phyloP scores from a whole-genome alignment of 495 filamentous ascomycete genomes.

The Lophiostoma macrostomum region DNA sequence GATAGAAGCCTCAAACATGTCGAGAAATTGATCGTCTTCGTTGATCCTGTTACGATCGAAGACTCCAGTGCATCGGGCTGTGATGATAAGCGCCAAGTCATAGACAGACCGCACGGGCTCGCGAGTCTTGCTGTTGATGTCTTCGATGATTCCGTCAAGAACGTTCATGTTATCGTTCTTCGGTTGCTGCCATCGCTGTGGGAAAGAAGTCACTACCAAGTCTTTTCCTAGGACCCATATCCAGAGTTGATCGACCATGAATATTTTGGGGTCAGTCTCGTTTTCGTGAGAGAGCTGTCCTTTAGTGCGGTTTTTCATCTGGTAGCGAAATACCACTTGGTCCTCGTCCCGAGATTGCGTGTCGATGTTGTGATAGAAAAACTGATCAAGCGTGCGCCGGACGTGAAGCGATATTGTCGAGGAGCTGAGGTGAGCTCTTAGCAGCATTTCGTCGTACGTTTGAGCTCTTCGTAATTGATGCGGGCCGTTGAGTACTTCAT shows the following conservation, averaged over 20 bases:
- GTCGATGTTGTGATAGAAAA: conserved; percentile 69
- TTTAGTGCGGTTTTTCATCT: conserved; percentile 41
- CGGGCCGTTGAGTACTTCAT: neutral
- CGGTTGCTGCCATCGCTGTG: conserved; percentile 67
- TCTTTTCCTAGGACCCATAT: conserved; percentile 66
- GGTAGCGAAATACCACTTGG: conserved; percentile 69
- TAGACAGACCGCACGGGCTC: conserved; percentile 61
- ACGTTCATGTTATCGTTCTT: conserved; percentile 66
- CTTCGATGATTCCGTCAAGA: conserved; percentile 62
- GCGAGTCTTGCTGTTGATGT: conserved; percentile 66
- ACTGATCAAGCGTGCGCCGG: conserved; percentile 67
- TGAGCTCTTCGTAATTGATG: conserved; percentile 35
- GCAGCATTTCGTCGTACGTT: conserved; percentile 60
- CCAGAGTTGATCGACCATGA: conserved; percentile 76
- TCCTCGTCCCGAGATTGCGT: conserved; percentile 63
- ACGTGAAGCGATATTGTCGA: conserved; percentile 60
- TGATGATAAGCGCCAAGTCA: conserved; percentile 65
- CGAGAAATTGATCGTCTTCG: conserved; percentile 65
- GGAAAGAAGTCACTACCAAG: conserved; percentile 65
- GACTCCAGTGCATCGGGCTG: conserved; percentile 60
- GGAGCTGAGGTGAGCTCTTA: conserved; percentile 57
- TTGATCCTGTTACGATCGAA: conserved; percentile 64
- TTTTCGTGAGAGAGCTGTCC: conserved; percentile 29
- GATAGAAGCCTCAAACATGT: conserved; percentile 70
- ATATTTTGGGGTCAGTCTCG: conserved; percentile 56